phyloP scores from a whole-genome alignment of 257 asterid genomes.

The Ligustrum vulgare region DNA sequence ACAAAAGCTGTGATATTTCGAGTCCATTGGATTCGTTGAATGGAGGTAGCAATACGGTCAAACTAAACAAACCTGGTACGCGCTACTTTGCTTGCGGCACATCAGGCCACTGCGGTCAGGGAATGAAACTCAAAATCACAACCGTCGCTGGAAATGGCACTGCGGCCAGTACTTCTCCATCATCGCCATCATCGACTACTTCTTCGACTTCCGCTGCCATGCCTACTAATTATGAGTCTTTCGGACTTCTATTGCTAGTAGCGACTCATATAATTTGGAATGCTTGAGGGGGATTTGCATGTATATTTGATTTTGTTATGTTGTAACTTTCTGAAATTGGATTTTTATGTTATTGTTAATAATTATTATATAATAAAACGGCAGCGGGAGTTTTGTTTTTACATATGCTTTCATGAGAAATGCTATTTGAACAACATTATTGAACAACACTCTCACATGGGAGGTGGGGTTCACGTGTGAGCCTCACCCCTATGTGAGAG shows the following conservation, averaged over 20 bases:
- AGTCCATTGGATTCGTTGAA: constrained; percentile 45
- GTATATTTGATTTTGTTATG: too few relatives aligned
- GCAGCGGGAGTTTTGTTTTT: too few relatives aligned
- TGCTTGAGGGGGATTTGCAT: too few relatives aligned
- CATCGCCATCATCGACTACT: constrained; percentile 9
- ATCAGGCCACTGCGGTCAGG: constrained; percentile 67
- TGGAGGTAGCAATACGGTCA: constrained; percentile 56
- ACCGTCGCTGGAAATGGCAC: constrained; percentile 46
- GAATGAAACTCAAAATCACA: constrained; percentile 83
- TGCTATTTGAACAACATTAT: too few relatives aligned
- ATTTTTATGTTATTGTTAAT: too few relatives aligned
- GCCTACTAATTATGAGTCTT: constrained; percentile 1
- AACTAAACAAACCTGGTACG: constrained; percentile 65
- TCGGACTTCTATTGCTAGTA: constrained; percentile 19
- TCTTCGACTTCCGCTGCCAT: constrained; percentile 20
- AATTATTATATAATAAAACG: too few relatives aligned
- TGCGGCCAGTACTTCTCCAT: constrained; percentile 19
- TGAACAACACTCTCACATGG: too few relatives aligned
- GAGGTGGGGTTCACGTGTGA: too few relatives aligned
- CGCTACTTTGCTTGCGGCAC: constrained; percentile 79
- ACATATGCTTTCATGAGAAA: too few relatives aligned
- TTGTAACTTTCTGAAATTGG: too few relatives aligned
- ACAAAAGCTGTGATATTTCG: constrained; percentile 58
- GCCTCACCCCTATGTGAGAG: too few relatives aligned
- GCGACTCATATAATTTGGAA: background rate